Base-by-base conservation (phyloP, 129 eudicot species). In the Pittosporum tobira region DNA sequence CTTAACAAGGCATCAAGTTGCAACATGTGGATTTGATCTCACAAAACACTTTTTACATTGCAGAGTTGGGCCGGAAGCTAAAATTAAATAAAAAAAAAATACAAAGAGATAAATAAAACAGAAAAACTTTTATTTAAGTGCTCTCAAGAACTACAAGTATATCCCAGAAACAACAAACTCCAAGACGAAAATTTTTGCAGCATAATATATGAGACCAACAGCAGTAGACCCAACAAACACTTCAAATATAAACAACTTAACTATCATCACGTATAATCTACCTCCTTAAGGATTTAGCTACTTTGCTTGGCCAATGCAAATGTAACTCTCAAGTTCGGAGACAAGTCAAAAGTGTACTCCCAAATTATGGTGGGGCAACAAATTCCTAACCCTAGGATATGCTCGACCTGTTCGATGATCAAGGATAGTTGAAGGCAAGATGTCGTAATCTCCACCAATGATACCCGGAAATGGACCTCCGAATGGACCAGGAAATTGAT, bases 401-500 rank as follows among this genome's bases (percentile, higher is more conserved):
- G 36, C 36, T n/a, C 51, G 34, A 3, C 38, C 26, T 20, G 16
- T 38, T 19, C 4, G 48, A 10, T 10, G 52, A 31, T 14, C 3
- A 15, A 63, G 53, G 62, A 29, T 26, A 57, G 15, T 19, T 23
- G 30, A 72, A 56, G 7, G 37, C 12, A 44, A 43, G 0, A 73
- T 29, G 61, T 81, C 87, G 76, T 76, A 52, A 48, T 79, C 73
- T 3, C 84, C 93, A 14, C 86, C 85, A 4, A 84, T 58, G 8
- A 81, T 63, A 5, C 62, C 14, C 1, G 94, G 88, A 7, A 42
- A 12, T 23, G 31, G 56, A 53, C 20, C 5, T 31, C n/a, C 57
- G 37, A 43, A 36, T 24, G 42, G 50, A 43, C 65, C 13, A 34
- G 55, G 60, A 24, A 42, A 66, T 5, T 76, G 79, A 72, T n/a